Base-by-base conservation (phyloP, 2,329 filamentous ascomycete species). In the Ascochyta lentis region DNA sequence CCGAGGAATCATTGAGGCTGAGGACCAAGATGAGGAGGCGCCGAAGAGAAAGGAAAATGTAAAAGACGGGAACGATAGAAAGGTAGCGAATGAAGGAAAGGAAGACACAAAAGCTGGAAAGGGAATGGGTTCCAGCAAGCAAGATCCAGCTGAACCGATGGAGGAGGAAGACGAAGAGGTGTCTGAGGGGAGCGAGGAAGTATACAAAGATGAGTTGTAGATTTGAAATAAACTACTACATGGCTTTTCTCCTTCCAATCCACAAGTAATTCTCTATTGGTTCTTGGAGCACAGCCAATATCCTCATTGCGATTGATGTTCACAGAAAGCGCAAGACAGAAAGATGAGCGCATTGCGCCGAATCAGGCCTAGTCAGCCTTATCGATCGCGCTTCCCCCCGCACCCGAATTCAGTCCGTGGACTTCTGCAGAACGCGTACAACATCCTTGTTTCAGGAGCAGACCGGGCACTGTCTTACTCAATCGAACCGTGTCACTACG, bases 1-100 rank as follows among this genome's bases (percentile, higher is more conserved):
- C 37, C 80, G 89, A 40, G 90, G 89, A 0, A 85, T 90, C 38
- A 83, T 94, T 15, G 86, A 89, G 26, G 77, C 78, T 1, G 83
- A 84, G 12, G 81, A 81, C 3, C 82, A 84, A 1, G 80, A 84
- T 0, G 79, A 81, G 9, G 73, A 78, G 59, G 64, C 66, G 35
- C 50, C 59, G 56, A 57, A 60, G 38, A 35, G 23, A 23, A 45
- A 27, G 10, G 26, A 41, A 54, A 65, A 43, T 58, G 48, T 19
- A 45, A 56, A 54, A 55, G 60, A 23, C 34, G 35, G 35, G 61
- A 64, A 44, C 58, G 37, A 64, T 58, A 58, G 57, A 2, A 58
- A 68, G 41, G 61, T 44, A 59, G 55, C 45, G 59, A 59, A 34
- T 46, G 58, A 51, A 56, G 63, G 27, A 55, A 56, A 67, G 60